These are phyloP conservation scores for Candida pseudocylindracea DNA, from an alignment of 1,139 yeast genomes.

Conservation along the genomic window DNA sequence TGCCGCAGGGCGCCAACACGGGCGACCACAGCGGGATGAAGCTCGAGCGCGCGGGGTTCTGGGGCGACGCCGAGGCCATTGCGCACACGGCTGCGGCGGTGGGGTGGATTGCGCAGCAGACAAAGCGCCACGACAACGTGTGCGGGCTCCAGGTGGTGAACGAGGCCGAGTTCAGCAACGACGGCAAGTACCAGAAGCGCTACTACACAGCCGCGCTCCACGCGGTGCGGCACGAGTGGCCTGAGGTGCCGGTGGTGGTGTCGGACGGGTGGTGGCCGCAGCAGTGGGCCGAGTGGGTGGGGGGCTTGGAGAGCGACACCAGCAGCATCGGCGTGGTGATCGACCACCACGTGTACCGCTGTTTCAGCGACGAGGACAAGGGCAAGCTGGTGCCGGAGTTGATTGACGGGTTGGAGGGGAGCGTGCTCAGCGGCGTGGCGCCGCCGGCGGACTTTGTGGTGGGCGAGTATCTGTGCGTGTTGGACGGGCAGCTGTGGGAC, in stretches of 20 bases:
- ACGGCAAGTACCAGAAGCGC: slow-evolving; percentile 23
- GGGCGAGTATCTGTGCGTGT: slow-evolving; percentile 82
- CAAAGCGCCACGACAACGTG: slow-evolving; percentile 36
- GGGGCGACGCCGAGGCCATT: slow-evolving; percentile 25
- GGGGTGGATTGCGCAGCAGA: slow-evolving; percentile 39
- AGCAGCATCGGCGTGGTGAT: slow-evolving; percentile 40
- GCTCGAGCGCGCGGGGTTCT: slow-evolving; percentile 33
- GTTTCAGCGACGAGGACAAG: slow-evolving; percentile 62
- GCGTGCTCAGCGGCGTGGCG: slow-evolving; percentile 24
- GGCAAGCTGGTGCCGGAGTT: slow-evolving; percentile 40
- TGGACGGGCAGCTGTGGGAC: slow-evolving; percentile 59
- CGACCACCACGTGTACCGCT: slow-evolving; percentile 73
- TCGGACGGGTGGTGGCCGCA: slow-evolving; percentile 92
- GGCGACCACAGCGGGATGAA: slow-evolving; percentile 65
- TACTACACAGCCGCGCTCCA: slow-evolving; percentile 53
- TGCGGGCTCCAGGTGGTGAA: slow-evolving; percentile 72
- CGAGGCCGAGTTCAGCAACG: slow-evolving; percentile 46
- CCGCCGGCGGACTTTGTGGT: slow-evolving; percentile 32
- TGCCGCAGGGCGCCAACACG: slow-evolving; percentile 67
- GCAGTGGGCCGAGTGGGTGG: slow-evolving; percentile 56
- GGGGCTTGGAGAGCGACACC: slow-evolving; percentile 6
- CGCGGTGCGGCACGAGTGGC: slow-evolving; percentile 33
- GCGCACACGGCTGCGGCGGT: slow-evolving; percentile 21
- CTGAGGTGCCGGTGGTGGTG: slow-evolving; percentile 44
- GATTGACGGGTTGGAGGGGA: slow-evolving; percentile 27